Evolutionary conservation across 1,139 yeast species (phyloP).

Genomic region (Hanseniaspora sp.): DNA sequence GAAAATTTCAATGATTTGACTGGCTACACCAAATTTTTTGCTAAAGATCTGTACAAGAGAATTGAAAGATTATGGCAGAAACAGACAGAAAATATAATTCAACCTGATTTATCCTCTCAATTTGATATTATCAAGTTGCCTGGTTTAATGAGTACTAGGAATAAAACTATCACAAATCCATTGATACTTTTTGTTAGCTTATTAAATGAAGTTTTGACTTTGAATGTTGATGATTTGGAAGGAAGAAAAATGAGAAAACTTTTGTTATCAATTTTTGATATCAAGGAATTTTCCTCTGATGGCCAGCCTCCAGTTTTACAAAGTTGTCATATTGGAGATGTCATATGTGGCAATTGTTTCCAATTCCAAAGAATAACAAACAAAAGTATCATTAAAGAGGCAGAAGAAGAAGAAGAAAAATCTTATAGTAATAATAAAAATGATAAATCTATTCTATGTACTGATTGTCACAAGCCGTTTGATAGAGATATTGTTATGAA

Average conservation of each 20-base stretch:
- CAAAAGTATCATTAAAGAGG: constrained; percentile 73
- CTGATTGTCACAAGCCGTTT: constrained; percentile 53
- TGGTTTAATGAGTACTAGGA: constrained; percentile 37
- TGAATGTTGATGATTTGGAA: constrained; percentile 55
- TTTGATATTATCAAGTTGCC: constrained; percentile 64
- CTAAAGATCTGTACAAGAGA: constrained; percentile 56
- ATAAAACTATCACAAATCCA: constrained; percentile 41
- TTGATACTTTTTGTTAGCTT: constrained; percentile 68
- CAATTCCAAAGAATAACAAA: constrained; percentile 38
- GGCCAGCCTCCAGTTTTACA: constrained; percentile 73
- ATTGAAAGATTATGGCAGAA: constrained; percentile 52
- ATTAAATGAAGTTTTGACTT: constrained; percentile 60
- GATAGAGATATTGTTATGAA: constrained; percentile 70
- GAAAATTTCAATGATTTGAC: constrained; percentile 31
- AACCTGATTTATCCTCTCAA: constrained; percentile 52
- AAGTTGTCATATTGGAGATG: constrained; percentile 51
- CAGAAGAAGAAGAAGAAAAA: constrained; percentile 43
- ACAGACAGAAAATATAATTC: constrained; percentile 63
- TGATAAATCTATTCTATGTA: constrained; percentile 40
- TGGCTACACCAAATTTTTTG: constrained; percentile 38
- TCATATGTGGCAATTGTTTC: constrained; percentile 73
- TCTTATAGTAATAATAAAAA: background rate
- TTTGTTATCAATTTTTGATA: constrained; percentile 57
- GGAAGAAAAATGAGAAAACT: constrained; percentile 67
- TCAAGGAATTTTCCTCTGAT: constrained; percentile 72